Evolutionary conservation across 768 basidiomycete genomes (phyloP), one percentile per base, ranked within the genome.

Genomic region (Naganishia vishniacii): DNA sequence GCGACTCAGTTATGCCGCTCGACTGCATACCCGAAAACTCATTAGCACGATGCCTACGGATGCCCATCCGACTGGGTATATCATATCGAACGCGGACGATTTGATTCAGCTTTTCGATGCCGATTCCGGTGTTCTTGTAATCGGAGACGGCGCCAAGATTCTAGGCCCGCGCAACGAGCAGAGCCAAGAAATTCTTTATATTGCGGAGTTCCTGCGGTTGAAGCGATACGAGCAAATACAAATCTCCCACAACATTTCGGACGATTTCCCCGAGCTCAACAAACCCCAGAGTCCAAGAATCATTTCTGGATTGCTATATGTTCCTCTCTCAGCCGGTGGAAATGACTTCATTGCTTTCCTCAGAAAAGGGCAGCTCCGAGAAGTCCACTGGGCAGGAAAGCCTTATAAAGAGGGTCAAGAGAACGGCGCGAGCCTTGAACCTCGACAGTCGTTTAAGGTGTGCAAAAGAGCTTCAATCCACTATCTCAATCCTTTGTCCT

Each of bases 301-400:
- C 48, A 83, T 91, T 68, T 85, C 88, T 0, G 88, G 89, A 3
- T 70, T 89, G 56, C 82, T 91, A 2, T 85, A 83, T 69, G 85
- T 90, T 0, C 88, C 89, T 1, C 79, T 90, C 1, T 88, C 88
- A 0, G 80, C 80, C 42, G 83, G 82, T 11, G 88, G 88, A 0
- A 82, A 84, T 44, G 88, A 91, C 71, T 90, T 90, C 70, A 88
- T 91, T 64, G 86, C 85, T 15, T 86, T 91, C 70, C 77, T 89
- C 31, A 82, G 88, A n/a, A 84, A 84, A 67, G 87, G 88, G 4
- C 87, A 89, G 75, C 73, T 70, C 0, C 80, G 81, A n/a, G 80
- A 86, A 62, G 84, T 89, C 0, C 81, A 83, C 56, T 89, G 88
- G 88, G 89, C 88, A 0, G 89, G 89, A 0, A 84, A 84, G 66